Percentiles rank a stretch among this genome's conserved stretches.
phyloP scores from a whole-genome alignment of 257 asterid genomes.

The Solanum bukasovii region DNA sequence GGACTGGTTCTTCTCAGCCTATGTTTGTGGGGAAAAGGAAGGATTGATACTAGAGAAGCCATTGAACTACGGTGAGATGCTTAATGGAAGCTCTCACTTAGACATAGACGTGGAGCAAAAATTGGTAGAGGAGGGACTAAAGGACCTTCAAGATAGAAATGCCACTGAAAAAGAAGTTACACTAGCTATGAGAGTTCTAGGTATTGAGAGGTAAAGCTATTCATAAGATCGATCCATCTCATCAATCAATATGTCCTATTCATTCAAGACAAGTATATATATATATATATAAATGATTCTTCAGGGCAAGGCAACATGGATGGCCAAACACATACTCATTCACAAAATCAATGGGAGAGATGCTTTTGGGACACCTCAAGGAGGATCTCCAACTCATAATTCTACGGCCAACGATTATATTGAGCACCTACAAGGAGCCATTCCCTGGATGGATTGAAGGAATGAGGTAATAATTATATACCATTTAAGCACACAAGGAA shows the following conservation, averaged over 20 bases:
- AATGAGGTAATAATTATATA: neutral
- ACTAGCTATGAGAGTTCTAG: neutral
- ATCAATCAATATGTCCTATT: neutral
- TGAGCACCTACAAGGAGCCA: neutral
- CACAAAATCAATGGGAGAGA: too few relatives aligned
- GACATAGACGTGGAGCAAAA: constrained; percentile 32
- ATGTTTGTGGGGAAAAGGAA: constrained; percentile 1
- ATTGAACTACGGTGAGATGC: constrained; percentile 27
- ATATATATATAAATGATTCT: neutral
- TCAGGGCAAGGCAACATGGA: neutral
- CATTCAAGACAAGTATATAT: neutral
- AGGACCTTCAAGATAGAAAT: neutral
- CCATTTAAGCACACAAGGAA: neutral
- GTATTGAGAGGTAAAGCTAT: neutral
- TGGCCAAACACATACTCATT: neutral
- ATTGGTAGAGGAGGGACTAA: constrained; percentile 20
- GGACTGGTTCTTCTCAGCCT: constrained; percentile 7
- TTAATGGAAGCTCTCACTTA: constrained; percentile 18
- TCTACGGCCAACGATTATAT: neutral
- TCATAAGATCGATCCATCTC: neutral
- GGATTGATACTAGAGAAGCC: constrained; percentile 37
- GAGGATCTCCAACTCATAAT: too few relatives aligned
- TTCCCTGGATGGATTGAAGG: neutral
- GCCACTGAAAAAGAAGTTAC: neutral
- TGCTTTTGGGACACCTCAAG: too few relatives aligned